Conservation (phyloP, 129 eudicot genomes). For the Pseudognaphalium luteoalbum region DNA sequence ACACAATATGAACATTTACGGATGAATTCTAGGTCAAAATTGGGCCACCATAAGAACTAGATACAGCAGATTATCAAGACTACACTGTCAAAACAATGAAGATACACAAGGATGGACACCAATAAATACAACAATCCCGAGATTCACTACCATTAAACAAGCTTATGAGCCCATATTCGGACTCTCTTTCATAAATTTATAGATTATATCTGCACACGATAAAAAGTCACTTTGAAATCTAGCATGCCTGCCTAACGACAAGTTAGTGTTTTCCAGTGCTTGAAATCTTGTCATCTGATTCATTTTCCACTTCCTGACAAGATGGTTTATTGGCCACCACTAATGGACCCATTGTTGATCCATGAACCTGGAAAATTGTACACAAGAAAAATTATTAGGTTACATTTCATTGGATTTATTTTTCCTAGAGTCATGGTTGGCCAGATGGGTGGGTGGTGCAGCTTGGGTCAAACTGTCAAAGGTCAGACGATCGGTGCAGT, state of each 20-base stretch:
- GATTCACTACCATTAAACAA: slow-evolving; percentile 18
- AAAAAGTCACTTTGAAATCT: slow-evolving; percentile 9
- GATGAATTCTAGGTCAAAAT: slow-evolving; percentile 37
- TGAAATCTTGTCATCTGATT: slow-evolving; percentile 43
- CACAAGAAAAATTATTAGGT: slow-evolving; percentile 14
- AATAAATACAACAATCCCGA: slow-evolving; percentile 19
- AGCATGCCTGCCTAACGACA: slow-evolving; percentile 37
- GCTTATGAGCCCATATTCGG: slow-evolving; percentile 27
- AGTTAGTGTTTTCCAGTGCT: slow-evolving; percentile 36
- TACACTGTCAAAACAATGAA: background rate
- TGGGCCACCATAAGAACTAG: slow-evolving; percentile 37
- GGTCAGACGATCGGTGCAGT: background rate
- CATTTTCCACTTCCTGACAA: slow-evolving; percentile 37
- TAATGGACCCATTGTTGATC: slow-evolving; percentile 31
- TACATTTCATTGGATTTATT: background rate
- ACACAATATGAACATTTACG: slow-evolving; percentile 21
- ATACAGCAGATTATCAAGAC: slow-evolving; percentile 21
- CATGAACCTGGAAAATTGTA: slow-evolving; percentile 45
- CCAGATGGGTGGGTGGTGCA: background rate
- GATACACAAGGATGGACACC: slow-evolving; percentile 34
- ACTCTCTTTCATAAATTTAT: slow-evolving; percentile 15
- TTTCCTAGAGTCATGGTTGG: background rate
- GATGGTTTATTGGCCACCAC: slow-evolving; percentile 33
- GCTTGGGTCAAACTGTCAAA: background rate
- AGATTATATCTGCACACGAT: slow-evolving; percentile 20